Evolutionary conservation across 1,284 basidiomycete genomes (phyloP).

Genomic region (Heterobasidion irregulare): DNA sequence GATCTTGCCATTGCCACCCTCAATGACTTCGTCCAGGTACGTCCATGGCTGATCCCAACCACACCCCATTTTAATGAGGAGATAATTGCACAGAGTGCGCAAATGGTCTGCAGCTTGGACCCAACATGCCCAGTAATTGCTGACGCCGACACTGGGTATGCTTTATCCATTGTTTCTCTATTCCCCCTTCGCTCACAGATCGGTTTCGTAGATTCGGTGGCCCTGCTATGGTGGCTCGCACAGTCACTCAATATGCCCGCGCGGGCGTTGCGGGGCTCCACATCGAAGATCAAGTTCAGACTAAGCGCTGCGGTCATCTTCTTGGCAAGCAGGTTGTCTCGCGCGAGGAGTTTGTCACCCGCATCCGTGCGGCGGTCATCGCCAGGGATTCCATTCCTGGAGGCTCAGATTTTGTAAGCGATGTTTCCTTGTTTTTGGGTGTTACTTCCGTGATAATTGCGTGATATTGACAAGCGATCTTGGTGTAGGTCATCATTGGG

Average conservation of each 20-base stretch:
- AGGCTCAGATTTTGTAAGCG: constrained; percentile 54
- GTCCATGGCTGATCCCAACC: constrained; percentile 6
- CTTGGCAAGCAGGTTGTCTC: constrained; percentile 78
- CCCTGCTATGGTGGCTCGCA: constrained; percentile 70
- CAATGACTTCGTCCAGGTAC: constrained; percentile 64
- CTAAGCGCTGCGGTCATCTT: constrained; percentile 77
- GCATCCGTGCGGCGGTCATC: constrained; percentile 70
- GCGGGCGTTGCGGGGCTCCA: constrained; percentile 73
- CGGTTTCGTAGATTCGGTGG: constrained; percentile 52
- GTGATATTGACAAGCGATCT: not conserved
- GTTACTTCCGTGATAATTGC: not conserved
- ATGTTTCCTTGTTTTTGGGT: constrained; percentile 24
- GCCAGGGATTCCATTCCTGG: constrained; percentile 67
- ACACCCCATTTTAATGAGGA: not conserved
- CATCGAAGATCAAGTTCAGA: constrained; percentile 80
- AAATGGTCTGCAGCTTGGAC: constrained; percentile 60
- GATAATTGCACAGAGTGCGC: constrained; percentile 27
- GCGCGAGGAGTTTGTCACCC: constrained; percentile 65
- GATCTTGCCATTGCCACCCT: constrained; percentile 77
- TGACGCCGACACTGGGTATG: constrained; percentile 72
- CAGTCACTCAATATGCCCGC: constrained; percentile 61
- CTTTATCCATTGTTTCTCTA: not conserved
- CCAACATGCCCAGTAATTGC: constrained; percentile 68
- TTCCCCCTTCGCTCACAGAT: not conserved
- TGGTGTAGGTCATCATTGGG: constrained; percentile 61